Conservation (phyloP, 2,329 filamentous ascomycete species). For the Penicillium olsonii region DNA sequence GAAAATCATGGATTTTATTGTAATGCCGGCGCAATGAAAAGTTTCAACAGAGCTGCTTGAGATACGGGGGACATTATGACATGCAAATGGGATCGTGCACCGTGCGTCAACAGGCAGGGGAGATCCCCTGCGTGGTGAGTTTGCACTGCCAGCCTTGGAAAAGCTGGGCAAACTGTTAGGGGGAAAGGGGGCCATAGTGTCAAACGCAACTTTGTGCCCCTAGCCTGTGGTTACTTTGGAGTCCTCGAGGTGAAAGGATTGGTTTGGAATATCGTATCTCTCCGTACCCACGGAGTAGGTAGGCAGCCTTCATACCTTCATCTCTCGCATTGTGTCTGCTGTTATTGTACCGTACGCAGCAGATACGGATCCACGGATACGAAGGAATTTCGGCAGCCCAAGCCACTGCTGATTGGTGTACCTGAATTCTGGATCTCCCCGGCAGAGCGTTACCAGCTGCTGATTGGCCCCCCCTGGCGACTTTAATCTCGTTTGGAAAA, state of each 20-base stretch:
- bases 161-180: slow-evolving; percentile 4
- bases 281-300: too few species aligned
- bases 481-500: slow-evolving; percentile 25
- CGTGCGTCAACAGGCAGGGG: slow-evolving; percentile 1
- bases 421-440: slow-evolving; percentile 25
- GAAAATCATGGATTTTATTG: slow-evolving; percentile 1
- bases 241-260: too few species aligned
- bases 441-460: neutral
- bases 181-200: neutral
- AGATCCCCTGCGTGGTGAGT: slow-evolving; percentile 6
- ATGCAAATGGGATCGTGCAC: neutral
- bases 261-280: too few species aligned
- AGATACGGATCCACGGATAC: too few species aligned
- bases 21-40: neutral
- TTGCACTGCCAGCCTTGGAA: slow-evolving; percentile 3
- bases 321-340: too few species aligned
- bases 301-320: too few species aligned
- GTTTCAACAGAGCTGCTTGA: neutral
- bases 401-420: slow-evolving; percentile 31
- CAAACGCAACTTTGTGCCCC: slow-evolving; percentile 6
- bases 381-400: slow-evolving; percentile 18
- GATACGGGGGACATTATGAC: neutral
- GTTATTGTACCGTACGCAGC: too few species aligned
- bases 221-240: slow-evolving; percentile 21
- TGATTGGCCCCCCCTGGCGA: slow-evolving; percentile 28